Conservation (phyloP, 306 rosid genomes). For the Begonia peltatifolia region DNA sequence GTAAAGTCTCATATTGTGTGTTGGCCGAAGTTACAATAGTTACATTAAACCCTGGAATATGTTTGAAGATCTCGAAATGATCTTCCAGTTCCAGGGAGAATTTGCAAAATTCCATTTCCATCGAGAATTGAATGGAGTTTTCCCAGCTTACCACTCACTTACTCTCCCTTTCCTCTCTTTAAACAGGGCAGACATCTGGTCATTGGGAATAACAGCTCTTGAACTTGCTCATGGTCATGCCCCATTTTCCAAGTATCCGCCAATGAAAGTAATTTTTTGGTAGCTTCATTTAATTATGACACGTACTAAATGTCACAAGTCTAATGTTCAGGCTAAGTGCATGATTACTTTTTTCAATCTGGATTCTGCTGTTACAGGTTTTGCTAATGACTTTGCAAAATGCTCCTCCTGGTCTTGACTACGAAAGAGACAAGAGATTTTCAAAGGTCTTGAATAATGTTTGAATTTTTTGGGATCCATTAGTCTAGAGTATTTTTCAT, state of each 20-base stretch:
- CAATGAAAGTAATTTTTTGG: conserved; percentile 70
- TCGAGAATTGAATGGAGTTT: no score
- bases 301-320: conserved; percentile 2
- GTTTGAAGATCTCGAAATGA: no score
- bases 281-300: not conserved
- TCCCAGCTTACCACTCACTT: not conserved
- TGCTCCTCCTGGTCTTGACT: conserved; percentile 98
- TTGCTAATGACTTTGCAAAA: conserved; percentile 92
- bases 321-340: conserved; percentile 10
- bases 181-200: conserved; percentile 96
- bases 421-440: conserved; percentile 90
- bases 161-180: conserved; percentile 10
- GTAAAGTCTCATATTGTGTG: no score
- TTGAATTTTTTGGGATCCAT: conserved; percentile 13
- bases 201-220: conserved; percentile 97
- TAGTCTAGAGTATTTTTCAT: conserved; percentile 13
- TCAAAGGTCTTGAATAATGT: conserved; percentile 62
- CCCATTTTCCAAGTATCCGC: conserved; percentile 96
- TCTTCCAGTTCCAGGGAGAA: no score
- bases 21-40: no score
- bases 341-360: not conserved
- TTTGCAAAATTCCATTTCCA: no score
- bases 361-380: conserved; percentile 41
- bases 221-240: conserved; percentile 99
- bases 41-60: no score